Base-by-base conservation (phyloP, 306 rosid species). In the Lathyrus tuberosus region DNA sequence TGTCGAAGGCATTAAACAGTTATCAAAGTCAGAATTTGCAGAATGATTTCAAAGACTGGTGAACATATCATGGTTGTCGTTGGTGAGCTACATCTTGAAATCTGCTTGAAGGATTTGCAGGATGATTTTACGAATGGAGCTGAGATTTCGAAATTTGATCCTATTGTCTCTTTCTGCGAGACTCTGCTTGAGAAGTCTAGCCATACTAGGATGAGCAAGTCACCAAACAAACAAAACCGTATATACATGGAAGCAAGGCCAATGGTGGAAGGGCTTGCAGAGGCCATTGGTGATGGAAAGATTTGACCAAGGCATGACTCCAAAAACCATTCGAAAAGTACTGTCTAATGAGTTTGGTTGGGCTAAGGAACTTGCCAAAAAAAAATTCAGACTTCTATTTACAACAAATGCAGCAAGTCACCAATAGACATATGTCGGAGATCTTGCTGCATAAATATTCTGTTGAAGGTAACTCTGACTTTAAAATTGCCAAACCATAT, bases 371-470 rank as follows among this genome's bases (percentile, higher is more conserved):
- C 57, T 51, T 18, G 10, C 57, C 13, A 49, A 3, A 9, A 49
- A 20, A 49, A 17, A 18, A 48, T 51, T 42, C 61, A 48, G 49
- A 61, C 11, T 54, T 59, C 61, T 75, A 68, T 72, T 61, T 61
- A 35, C 66, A 63, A 15, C 40, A 62, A 46, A 67, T 6, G 51
- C 61, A 44, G 62, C n/a, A 44, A 52, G 70, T 41, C 62, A 65
- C 40, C 26, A 70, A 70, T n/a, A 8, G 47, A 71, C 24, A 48
- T 28, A 40, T 33, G 80, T 58, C 58, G 65, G 70, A 42, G 70
- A 37, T 67, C 67, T 62, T 51, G 71, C 64, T 35, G 67, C 65
- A 53, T 76, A 62, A 37, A 71, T 24, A 66, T 46, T 73, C 47
- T 68, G 70, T 46, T 67, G 49, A 67, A 59, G 41, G 74, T 20